These are phyloP conservation scores for Botrytis sinoallii DNA, from an alignment of 2,329 filamentous ascomycete species.

Conservation along the genomic window DNA sequence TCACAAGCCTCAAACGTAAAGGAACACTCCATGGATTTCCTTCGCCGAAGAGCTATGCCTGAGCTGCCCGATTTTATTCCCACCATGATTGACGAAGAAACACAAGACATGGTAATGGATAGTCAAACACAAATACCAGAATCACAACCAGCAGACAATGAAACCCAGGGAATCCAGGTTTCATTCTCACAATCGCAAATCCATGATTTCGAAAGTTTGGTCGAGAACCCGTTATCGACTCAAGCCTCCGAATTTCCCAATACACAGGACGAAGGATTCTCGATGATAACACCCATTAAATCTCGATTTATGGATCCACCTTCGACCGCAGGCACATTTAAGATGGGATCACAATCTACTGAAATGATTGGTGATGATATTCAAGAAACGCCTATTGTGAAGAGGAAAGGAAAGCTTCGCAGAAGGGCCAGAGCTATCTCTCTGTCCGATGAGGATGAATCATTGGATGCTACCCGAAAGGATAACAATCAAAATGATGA, in stretches of 20 bases:
- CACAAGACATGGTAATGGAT: constrained; percentile 47
- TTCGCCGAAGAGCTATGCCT: constrained; percentile 48
- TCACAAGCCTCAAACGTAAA: constrained; percentile 30
- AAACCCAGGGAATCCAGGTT: constrained; percentile 46
- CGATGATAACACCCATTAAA: constrained; percentile 68
- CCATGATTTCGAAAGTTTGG: constrained; percentile 55
- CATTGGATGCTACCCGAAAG: constrained; percentile 25
- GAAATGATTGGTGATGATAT: constrained; percentile 38
- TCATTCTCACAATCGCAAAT: constrained; percentile 60
- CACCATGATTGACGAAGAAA: constrained; percentile 42
- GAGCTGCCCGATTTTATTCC: constrained; percentile 45
- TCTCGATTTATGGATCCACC: constrained; percentile 60
- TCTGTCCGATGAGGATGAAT: constrained; percentile 41
- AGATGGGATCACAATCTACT: constrained; percentile 41
- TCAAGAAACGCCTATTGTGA: constrained; percentile 64
- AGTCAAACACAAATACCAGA: constrained; percentile 45
- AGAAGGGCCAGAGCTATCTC: constrained; percentile 44
- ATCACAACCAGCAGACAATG: constrained; percentile 42
- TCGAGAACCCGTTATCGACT: constrained; percentile 46
- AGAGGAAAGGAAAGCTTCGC: constrained; percentile 56
- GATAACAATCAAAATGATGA: constrained; percentile 34
- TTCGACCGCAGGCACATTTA: constrained; percentile 70
- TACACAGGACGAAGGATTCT: constrained; percentile 79
- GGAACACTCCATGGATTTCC: constrained; percentile 48
- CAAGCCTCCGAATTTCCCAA: constrained; percentile 70